Conservation (phyloP, 345 rosid species). For the Gossypium rotundifolium region DNA sequence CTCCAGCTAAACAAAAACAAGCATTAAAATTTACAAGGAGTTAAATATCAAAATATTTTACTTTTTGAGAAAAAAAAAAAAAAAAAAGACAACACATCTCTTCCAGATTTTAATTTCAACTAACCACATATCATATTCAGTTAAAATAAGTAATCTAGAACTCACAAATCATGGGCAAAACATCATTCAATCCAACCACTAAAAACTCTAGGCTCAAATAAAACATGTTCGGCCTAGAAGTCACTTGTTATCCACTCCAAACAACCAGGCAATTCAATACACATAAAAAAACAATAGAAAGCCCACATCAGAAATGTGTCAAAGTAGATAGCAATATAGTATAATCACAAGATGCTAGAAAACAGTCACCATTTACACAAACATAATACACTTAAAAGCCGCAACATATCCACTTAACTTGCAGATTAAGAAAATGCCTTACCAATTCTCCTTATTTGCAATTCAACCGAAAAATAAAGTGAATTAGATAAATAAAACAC, state of each 20-base stretch:
- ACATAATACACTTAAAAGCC: neutral
- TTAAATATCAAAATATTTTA: too few species aligned
- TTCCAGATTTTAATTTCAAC: neutral
- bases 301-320: neutral
- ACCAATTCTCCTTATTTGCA: neutral
- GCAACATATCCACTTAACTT: neutral
- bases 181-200: neutral
- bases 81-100: neutral
- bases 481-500: neutral
- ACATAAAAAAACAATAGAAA: neutral
- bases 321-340: neutral
- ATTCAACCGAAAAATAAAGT: constrained; percentile 11
- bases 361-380: neutral
- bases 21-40: too few species aligned
- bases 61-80: neutral
- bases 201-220: neutral
- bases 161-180: neutral
- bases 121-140: neutral
- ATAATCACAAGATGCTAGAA: neutral
- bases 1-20: neutral
- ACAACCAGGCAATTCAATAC: neutral
- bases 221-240: neutral
- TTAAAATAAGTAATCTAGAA: neutral
- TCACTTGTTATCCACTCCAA: neutral
- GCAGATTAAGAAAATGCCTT: neutral